Conservation (phyloP, 2,329 filamentous ascomycete genomes). For the Pyricularia pennisetigena region DNA sequence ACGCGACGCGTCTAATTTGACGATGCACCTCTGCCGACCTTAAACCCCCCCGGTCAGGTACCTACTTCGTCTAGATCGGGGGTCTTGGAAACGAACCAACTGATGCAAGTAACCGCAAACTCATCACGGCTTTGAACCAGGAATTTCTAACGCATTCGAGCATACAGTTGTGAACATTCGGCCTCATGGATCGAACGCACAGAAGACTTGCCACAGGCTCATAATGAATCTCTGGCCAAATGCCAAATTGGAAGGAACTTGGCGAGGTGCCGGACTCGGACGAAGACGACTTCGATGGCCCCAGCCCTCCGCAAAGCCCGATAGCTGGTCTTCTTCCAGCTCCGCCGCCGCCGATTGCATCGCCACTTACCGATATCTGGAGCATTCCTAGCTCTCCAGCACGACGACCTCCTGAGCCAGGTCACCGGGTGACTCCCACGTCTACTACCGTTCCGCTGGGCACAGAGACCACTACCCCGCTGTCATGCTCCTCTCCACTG, state of each 20-base stretch:
- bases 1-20: neutral
- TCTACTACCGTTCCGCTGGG: neutral
- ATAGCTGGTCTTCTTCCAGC: neutral
- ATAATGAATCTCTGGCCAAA: constrained; percentile 22
- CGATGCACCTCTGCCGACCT: neutral
- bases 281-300: constrained; percentile 28
- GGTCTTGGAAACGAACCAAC: neutral
- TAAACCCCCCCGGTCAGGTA: neutral
- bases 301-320: constrained; percentile 9
- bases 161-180: neutral
- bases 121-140: neutral
- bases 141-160: neutral
- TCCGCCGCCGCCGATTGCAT: constrained; percentile 1
- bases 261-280: constrained; percentile 34
- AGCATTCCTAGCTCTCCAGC: constrained; percentile 1
- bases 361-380: constrained; percentile 2
- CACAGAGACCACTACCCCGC: neutral
- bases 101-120: neutral
- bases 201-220: neutral
- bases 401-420: neutral
- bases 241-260: constrained; percentile 33
- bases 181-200: neutral
- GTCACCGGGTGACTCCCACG: neutral
- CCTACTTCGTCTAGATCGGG: neutral
- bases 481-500: constrained; percentile 1